phyloP scores from a whole-genome alignment of 345 rosid species.

The Hibiscus trionum region DNA sequence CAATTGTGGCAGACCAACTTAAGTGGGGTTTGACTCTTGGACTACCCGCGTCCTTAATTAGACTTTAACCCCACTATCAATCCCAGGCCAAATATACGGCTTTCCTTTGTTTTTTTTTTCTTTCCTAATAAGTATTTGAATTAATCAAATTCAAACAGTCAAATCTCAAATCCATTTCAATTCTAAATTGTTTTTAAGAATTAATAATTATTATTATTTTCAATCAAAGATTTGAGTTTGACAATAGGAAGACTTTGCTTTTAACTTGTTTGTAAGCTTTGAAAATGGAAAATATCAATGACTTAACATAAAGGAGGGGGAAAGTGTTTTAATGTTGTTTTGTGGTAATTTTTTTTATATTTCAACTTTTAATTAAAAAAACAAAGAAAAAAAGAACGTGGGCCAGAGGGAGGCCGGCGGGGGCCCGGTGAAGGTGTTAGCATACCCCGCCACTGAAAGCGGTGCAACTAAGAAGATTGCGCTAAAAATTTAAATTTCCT shows the following conservation, averaged over 20 bases:
- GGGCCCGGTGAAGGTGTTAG: constrained; percentile 25
- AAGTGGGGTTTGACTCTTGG: constrained; percentile 28
- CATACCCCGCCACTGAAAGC: constrained; percentile 42
- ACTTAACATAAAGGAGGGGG: constrained; percentile 18
- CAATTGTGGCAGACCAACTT: constrained; percentile 37
- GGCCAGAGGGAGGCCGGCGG: neutral
- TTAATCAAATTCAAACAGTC: neutral
- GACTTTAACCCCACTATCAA: constrained; percentile 8
- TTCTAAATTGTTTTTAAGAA: too few species aligned
- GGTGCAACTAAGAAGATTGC: constrained; percentile 16
- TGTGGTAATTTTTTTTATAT: neutral
- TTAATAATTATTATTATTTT: too few species aligned
- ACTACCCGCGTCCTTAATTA: constrained; percentile 18
- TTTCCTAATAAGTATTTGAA: too few species aligned
- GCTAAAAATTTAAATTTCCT: neutral
- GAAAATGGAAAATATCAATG: constrained; percentile 16
- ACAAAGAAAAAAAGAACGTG: too few species aligned
- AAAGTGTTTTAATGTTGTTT: neutral
- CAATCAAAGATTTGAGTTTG: too few species aligned
- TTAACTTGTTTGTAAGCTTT: neutral
- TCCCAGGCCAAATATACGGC: neutral
- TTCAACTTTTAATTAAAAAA: neutral
- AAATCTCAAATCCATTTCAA: too few species aligned
- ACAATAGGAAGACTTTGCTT: neutral
- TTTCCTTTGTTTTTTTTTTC: neutral